Base-by-base conservation (phyloP, 2,329 filamentous ascomycete genomes). In the Teratosphaeria zuluensis region DNA sequence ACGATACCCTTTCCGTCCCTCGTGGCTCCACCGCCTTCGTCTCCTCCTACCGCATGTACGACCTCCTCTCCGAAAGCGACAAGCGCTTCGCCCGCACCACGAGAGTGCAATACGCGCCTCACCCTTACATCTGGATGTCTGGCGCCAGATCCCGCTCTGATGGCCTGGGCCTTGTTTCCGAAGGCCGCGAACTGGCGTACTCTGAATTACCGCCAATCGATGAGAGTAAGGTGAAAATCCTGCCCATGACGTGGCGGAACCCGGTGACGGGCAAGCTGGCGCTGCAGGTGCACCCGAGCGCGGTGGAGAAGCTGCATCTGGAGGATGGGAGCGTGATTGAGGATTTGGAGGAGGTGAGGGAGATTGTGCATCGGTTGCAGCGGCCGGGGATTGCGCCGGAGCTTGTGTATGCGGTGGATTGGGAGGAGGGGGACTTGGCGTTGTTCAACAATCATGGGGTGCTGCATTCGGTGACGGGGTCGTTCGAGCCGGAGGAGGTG, bases 61-160 rank as follows among this genome's bases (percentile, higher is more conserved):
- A 88, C 54, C 69, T 80, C 12, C 78, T 92, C 9, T 85, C 81
- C 14, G 77, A 82, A 0, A 79, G 80, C 51, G 86, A 90, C 66
- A 82, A 89, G 70, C 78, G 80, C 52, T 88, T 91, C 64, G 87
- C 80, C 1, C 80, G 84, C 55, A 82, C 78, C 4, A 86, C 86
- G 21, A 82, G 78, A 59, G 81, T 90, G 53, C 87, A 91, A 73
- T 92, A 92, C 68, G 87, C 88, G 0, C 80, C 88, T 2, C 88
- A 92, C 65, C 88, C 88, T 4, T 92, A 92, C 72, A 83, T 92
- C 62, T 92, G 88, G 88, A 92, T 92, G 86, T 84, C 80, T 59
- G 71, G 77, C 28, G 86, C 88, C 53, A 83, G 82, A 65, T 85
- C 86, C 46, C 82, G 82, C 16, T 77, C 86, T 6, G 83, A 84